phyloP scores from a whole-genome alignment of 129 eudicot genomes.

The Centrapalus pauciflorus region DNA sequence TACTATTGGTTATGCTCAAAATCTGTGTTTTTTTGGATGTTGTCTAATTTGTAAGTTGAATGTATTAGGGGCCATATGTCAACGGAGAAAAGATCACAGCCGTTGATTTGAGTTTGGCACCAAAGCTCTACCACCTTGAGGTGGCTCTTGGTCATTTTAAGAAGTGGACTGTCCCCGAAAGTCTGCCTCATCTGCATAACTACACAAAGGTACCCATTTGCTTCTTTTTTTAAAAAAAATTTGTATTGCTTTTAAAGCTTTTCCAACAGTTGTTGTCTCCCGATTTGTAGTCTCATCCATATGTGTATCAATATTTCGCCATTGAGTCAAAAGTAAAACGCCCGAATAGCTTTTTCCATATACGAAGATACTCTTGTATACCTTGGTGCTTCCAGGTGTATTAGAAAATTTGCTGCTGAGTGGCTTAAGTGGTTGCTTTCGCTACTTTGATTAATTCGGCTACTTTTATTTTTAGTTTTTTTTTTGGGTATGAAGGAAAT shows the following conservation, averaged over 20 bases:
- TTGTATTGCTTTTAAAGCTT: background rate
- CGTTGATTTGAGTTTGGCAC: conserved; percentile 81
- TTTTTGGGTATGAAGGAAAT: too few species aligned
- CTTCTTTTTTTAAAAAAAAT: background rate
- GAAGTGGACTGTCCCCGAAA: conserved; percentile 62
- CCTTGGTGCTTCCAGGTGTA: too few species aligned
- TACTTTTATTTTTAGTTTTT: too few species aligned
- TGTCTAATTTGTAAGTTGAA: background rate
- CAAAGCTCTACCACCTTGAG: conserved; percentile 69
- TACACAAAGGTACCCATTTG: conserved; percentile 60
- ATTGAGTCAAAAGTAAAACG: too few species aligned
- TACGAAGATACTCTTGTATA: too few species aligned
- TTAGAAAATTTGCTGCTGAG: too few species aligned
- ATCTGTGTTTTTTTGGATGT: background rate
- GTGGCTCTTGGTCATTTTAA: conserved; percentile 76
- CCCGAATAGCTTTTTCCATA: too few species aligned
- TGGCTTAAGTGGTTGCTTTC: too few species aligned
- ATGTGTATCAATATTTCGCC: too few species aligned
- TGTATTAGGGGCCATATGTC: conserved; percentile 56
- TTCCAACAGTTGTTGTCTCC: too few species aligned
- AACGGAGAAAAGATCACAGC: conserved; percentile 63
- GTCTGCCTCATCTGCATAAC: conserved; percentile 47
- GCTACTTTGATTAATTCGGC: too few species aligned
- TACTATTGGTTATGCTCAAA: background rate
- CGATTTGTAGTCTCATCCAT: too few species aligned